Conservation (phyloP, 2,329 filamentous ascomycete genomes). For the Diaporthe eres region DNA sequence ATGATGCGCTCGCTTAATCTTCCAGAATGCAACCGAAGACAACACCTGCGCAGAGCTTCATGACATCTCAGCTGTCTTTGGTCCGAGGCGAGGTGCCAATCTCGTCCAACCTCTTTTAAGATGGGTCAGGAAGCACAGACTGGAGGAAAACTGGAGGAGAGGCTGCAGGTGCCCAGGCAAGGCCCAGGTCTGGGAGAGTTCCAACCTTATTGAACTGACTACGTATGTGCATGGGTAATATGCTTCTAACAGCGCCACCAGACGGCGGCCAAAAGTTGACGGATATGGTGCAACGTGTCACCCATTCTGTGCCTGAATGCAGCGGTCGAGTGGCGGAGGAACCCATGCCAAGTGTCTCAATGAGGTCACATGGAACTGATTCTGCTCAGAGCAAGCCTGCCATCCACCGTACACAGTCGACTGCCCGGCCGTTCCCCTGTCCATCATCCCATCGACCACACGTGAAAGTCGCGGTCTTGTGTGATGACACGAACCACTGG, state of each 20-base stretch:
- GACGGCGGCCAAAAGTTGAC: constrained; percentile 51
- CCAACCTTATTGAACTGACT: constrained; percentile 39
- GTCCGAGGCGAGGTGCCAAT: constrained; percentile 40
- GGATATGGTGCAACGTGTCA: constrained; percentile 55
- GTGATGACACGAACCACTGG: constrained; percentile 20
- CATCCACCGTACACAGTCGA: constrained; percentile 15
- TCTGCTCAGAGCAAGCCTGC: constrained; percentile 14
- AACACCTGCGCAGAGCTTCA: constrained; percentile 3
- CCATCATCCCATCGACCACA: constrained; percentile 31
- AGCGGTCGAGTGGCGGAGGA: constrained; percentile 34
- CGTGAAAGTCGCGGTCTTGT: constrained; percentile 28
- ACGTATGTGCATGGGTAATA: constrained; percentile 44
- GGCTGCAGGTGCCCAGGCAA: constrained; percentile 35
- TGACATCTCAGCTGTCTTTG: constrained; percentile 39
- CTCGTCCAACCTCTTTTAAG: constrained; percentile 35
- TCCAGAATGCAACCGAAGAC: constrained; percentile 33
- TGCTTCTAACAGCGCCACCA: constrained; percentile 53
- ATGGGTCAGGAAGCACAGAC: constrained; percentile 34
- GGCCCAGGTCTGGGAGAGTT: constrained; percentile 40
- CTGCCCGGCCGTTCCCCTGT: constrained; percentile 2
- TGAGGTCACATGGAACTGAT: constrained; percentile 20
- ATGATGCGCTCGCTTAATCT: constrained; percentile 36
- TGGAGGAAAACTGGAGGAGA: constrained; percentile 20
- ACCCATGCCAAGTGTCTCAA: constrained; percentile 32
- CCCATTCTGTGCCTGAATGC: constrained; percentile 35